A percentile compares a stretch with the other conserved stretches of the same genome.
Evolutionary conservation across 2,329 filamentous ascomycete species (phyloP).

Genomic region (Leptographium radiaticola): DNA sequence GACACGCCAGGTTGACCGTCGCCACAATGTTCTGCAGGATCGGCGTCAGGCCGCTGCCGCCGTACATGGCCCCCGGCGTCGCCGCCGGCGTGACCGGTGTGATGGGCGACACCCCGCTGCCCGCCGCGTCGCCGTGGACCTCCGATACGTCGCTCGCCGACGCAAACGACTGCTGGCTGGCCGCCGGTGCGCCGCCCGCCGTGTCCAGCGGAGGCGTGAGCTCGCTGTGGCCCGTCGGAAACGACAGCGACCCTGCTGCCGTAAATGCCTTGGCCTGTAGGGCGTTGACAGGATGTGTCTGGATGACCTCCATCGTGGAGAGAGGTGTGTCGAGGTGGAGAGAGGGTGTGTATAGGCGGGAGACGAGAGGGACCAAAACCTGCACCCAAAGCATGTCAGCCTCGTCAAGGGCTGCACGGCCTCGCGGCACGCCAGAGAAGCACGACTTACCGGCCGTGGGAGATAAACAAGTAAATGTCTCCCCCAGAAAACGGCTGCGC

Average conservation of each 20-base stretch:
- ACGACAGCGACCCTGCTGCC: slow-evolving; percentile 81
- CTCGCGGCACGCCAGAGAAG: background rate
- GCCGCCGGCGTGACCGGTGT: slow-evolving; percentile 91
- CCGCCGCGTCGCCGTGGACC: background rate
- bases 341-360: background rate
- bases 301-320: slow-evolving; percentile 64
- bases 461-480: slow-evolving; percentile 99
- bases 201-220: slow-evolving; percentile 65
- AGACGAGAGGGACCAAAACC: background rate
- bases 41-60: slow-evolving; percentile 80
- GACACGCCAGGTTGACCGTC: slow-evolving; percentile 95
- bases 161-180: background rate
- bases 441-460: slow-evolving; percentile 53
- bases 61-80: slow-evolving; percentile 70
- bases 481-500: slow-evolving; percentile 41
- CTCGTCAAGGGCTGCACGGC: background rate
- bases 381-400: background rate
- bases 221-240: slow-evolving; percentile 72
- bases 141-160: background rate
- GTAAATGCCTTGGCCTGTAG: slow-evolving; percentile 94
- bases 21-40: slow-evolving; percentile 98
- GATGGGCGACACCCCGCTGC: slow-evolving; percentile 64
- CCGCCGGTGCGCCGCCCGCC: background rate
- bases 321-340: background rate
- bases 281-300: slow-evolving; percentile 83